Base-by-base conservation (phyloP, 1,139 yeast species). In the Blastobotrys ciferrii region DNA sequence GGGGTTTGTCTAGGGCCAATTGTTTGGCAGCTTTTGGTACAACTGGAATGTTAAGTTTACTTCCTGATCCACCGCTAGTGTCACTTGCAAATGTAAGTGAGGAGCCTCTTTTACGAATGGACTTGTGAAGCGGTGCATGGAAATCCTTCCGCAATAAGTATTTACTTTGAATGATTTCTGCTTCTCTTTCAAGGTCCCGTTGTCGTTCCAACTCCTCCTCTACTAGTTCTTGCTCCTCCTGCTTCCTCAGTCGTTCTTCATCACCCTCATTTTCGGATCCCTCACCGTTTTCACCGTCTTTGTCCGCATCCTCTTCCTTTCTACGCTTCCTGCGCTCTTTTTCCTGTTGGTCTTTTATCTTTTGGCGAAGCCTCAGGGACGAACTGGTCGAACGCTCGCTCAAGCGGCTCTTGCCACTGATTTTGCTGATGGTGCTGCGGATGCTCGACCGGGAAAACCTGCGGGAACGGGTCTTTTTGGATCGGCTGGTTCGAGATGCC, bases 31-130 rank as follows among this genome's bases (percentile, higher is more conserved):
- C 15, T 17, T 33, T 33, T 13, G 38, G 17, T 6, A 40, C 32
- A 14, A 4, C 32, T 25, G 32, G 33, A 20, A 31, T 28, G 19
- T 17, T 18, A 6, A 42, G n/a, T 13, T 19, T 30, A 17, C 25
- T 19, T 6, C 33, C 33, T 4, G 43, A 41, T n/a, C 35, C 36
- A 9, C 19, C 19, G 15, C 43, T 41, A 31, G 31, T 32, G n/a
- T 47, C 43, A 25, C 49, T 48, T 11, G 49, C 45, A 31, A 47
- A 50, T 14, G 53, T 51, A 14, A 51, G 36, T 12, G 53, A 49
- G 12, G 53, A 49, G 12, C 51, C 46, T 19, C 54, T 42, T 14
- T 50, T 42, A 32, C 47, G 52, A 25, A 51, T 46, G 11, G 48
- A 32, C 19, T 38, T 25, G 5, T 23, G 43, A 23, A 28, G 32